Evolutionary conservation across 139 green algal species (phyloP).

Genomic region (Choricystis sp.): DNA sequence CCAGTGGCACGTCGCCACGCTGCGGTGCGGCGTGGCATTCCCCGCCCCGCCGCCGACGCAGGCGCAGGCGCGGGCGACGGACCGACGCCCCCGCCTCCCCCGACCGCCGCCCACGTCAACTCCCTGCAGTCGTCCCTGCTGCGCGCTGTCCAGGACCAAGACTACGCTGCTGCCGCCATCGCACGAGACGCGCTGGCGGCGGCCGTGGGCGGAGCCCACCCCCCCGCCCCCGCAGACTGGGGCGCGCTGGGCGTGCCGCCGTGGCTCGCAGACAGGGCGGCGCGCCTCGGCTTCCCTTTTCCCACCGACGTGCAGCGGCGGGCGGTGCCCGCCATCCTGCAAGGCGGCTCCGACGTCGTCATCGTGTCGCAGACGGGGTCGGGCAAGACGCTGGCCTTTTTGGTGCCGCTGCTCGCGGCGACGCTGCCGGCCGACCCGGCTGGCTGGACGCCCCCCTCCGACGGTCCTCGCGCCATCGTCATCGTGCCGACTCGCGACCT

Average conservation of each 20-base stretch:
- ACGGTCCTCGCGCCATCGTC: constrained; percentile 48
- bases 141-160: constrained; percentile 39
- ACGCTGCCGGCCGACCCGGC: constrained; percentile 47
- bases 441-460: constrained; percentile 1
- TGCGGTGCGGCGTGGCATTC: too few species aligned
- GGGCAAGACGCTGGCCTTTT: constrained; percentile 67
- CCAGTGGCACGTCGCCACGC: too few species aligned
- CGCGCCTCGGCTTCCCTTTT: constrained; percentile 21
- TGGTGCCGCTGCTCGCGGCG: constrained; percentile 41
- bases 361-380: constrained; percentile 49
- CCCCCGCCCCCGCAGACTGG: constrained; percentile 35
- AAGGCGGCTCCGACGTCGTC: constrained; percentile 31
- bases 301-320: constrained; percentile 57
- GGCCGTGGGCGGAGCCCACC: neutral
- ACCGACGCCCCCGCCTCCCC: neutral
- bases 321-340: constrained; percentile 27
- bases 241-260: constrained; percentile 29
- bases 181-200: constrained; percentile 25
- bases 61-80: too few species aligned
- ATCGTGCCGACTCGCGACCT: constrained; percentile 76
- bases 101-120: neutral
- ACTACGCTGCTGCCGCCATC: constrained; percentile 35
- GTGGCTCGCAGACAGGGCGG: constrained; percentile 57
- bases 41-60: too few species aligned
- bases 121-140: neutral